Evolutionary conservation across 2,329 filamentous ascomycete genomes (phyloP), one percentile per base, ranked within the genome.

Genomic region (Pestalotiopsis sp.): DNA sequence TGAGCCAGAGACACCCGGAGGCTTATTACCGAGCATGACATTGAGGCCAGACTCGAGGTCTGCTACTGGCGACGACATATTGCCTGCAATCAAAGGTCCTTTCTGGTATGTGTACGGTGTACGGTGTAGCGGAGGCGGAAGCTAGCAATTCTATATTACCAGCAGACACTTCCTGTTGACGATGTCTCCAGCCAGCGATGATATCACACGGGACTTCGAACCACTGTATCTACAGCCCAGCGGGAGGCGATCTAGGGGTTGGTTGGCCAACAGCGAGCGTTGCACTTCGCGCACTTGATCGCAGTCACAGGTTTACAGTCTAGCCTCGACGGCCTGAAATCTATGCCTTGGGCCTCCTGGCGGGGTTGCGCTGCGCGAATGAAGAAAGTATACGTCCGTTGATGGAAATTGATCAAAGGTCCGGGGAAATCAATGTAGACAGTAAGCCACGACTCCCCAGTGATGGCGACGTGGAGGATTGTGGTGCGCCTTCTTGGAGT

Each of bases 1-100:
- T 74, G 93, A 94, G 75, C 94, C 95, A 71, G 95, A 97, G 69
- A 98, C 94, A 79, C 96, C 96, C 66, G 96, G 96, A 59, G 96
- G 92, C 83, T 97, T 98, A 78, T 98, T 86, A 74, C 88, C 87
- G 77, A 95, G 92, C 91, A 99, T 95, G 78, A 93, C 95, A 85
- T 96, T 93, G 79, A 99, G 89, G 82, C 93, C 92, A 77, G 90
- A 87, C 83, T 97, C 95, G 83, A 99, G 86, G 81, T 98, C 95
- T 84, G 93, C 90, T 89, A 97, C 92, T 83, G 93, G 90, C 79
- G 93, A 92, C 81, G 92, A 90, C 90, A 94, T 93, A 81, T 75
- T 84, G 80, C 69, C 69, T 73, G 69, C 70, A 56, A 65, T 68
- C 59, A 59, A 67, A 45, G 60, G 11, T 41, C 31, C 27, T 60